Base-by-base conservation (phyloP, 108 stramenopile genomes). In the Discostella stelligeroides region DNA sequence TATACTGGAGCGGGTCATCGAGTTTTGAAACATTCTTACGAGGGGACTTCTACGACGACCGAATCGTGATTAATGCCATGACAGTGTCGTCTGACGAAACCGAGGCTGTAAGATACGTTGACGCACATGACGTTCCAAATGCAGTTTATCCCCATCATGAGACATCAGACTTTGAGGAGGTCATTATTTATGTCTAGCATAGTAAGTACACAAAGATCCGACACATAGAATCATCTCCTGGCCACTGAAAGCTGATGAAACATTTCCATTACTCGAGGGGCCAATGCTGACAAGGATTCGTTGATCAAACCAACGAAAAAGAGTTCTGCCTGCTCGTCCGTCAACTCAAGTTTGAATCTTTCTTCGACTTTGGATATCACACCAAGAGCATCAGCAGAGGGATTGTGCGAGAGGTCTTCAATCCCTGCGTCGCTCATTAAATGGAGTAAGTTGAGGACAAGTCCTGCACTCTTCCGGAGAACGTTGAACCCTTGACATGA, bases 351-450 rank as follows among this genome's bases (percentile, higher is more conserved):
- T 17, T 89, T 82, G 71, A 98, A 98, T 7, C 95, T 82, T 66
- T 97, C 97, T 63, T 97, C 96, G 24, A 99, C 97, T 60, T 91
- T 93, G 29, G 88, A 82, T 47, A 98, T 95, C 0, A 97, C 95
- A 34, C 91, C 95, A 15, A 91, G 90, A 7, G 89, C 84, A 77
- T 91, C 90, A 7, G 86, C 82, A 38, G 86, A 72, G 3, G 97
- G 95, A 59, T 99, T 92, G 71, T 96, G 91, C 11, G 94, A 96
- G 12, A 99, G 73, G 68, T 97, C 94, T 54, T 97, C 88, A 54
- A 99, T 97, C n/a, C 94, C 96, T 6, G 98, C 97, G 78, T 98
- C 98, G 57, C 92, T 95, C 98, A 98, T 98, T 12, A 99, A 80
- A 62, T 91, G 84, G 17, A 99, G 86, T 49, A 99, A 68, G 69